Evolutionary conservation across 768 basidiomycete species (phyloP), one percentile per base, ranked within the genome.

Genomic region (Russula lepida): DNA sequence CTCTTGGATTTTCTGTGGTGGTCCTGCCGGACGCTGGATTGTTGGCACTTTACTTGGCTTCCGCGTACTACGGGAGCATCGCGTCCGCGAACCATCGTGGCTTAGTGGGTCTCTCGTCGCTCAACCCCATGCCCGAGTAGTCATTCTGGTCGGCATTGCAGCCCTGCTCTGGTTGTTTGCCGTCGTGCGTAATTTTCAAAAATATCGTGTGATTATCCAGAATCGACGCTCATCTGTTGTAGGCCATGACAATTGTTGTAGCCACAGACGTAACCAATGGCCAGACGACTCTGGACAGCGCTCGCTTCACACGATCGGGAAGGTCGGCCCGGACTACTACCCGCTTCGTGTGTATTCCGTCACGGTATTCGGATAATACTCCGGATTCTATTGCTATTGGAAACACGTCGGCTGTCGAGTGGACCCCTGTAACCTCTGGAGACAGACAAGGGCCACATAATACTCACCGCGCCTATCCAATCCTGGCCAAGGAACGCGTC

Each of bases 1-100:
- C 51, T 68, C 67, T 4, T 68, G 67, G 67, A 33, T 68, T 37
- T 30, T 68, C 23, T 64, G 51, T 27, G 67, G 67, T 9, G 67
- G 67, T 1, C 67, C 67, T 23, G 51, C 56, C 5, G 67, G 67
- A 46, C 66, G 64, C 41, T 68, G 64, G 58, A 28, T 59, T 23
- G 25, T 65, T 21, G 67, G 67, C 19, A 57, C 59, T 25, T 17
- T 68, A 0, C 60, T 68, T 6, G 67, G 67, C 1, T 66, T 63
- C 47, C 58, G 43, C n/a, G 44, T 48, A 13, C 64, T 68, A 9
- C 50, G 56, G 39, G 50, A 48, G 11, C 54, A 28, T 28, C 64
- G 64, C 46, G 35, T 32, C 33, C 52, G 39, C 17, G 49, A 35
- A 23, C 37, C 55, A n/a, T 53, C 55, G 28, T 56, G 63, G 59